Conservation (phyloP, 345 rosid species). For the Carallia pectinifolia region DNA sequence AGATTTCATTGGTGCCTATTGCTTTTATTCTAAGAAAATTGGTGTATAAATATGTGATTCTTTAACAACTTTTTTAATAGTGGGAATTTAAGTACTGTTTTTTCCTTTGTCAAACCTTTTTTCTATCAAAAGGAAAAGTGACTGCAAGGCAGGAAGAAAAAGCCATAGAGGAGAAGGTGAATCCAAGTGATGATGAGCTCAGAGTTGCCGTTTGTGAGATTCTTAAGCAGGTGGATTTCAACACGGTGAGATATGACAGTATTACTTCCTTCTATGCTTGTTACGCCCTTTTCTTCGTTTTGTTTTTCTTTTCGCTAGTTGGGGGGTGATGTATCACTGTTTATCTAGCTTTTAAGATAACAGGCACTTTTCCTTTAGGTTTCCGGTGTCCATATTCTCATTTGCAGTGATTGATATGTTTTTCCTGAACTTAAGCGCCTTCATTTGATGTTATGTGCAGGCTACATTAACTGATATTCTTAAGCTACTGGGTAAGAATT, state of each 20-base stretch:
- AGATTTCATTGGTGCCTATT: too few relatives aligned
- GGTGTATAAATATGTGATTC: too few relatives aligned
- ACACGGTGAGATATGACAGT: constrained; percentile 52
- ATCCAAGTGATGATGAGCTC: constrained; percentile 57
- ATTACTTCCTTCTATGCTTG: neutral
- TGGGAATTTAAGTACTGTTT: neutral
- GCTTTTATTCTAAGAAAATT: too few relatives aligned
- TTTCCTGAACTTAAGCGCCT: constrained; percentile 10
- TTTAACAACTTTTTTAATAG: neutral
- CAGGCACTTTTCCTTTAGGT: neutral
- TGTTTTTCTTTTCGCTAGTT: neutral
- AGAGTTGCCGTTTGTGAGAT: constrained; percentile 66
- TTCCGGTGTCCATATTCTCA: neutral
- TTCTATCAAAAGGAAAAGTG: constrained; percentile 39
- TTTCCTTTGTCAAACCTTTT: neutral
- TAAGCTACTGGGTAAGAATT: constrained; percentile 67
- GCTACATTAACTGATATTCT: constrained; percentile 92
- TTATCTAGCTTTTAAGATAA: too few relatives aligned
- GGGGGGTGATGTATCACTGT: too few relatives aligned
- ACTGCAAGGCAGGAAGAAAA: constrained; percentile 57
- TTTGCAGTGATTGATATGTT: neutral
- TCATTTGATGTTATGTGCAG: constrained; percentile 45
- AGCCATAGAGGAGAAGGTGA: constrained; percentile 37
- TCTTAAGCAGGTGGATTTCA: constrained; percentile 79
- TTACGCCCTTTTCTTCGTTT: too few relatives aligned